These are phyloP conservation scores for Phytophthora cryptogea DNA, from an alignment of 352 stramenopile genomes.

Conservation along the genomic window DNA sequence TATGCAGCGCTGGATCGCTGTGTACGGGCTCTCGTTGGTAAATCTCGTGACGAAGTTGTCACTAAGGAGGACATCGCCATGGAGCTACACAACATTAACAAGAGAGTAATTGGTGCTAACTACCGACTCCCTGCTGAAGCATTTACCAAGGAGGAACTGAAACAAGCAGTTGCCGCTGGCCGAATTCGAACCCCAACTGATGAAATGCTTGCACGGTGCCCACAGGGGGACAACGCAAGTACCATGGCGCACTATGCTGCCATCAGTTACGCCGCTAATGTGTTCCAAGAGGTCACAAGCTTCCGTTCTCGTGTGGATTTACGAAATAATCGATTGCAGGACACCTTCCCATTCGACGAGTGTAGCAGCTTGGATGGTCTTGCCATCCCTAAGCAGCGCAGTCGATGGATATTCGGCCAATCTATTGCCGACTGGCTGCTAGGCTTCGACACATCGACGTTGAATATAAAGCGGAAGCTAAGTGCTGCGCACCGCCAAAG, in stretches of 20 bases:
- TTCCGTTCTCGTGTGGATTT: conserved; percentile 59
- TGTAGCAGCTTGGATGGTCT: conserved; percentile 43
- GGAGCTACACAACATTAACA: conserved; percentile 42
- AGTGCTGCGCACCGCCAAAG: conserved; percentile 57
- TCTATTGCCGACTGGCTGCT: conserved; percentile 67
- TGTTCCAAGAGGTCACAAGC: conserved; percentile 61
- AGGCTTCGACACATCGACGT: conserved; percentile 50
- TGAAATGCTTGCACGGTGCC: conserved; percentile 50
- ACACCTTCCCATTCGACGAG: conserved; percentile 50
- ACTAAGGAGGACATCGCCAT: conserved; percentile 78
- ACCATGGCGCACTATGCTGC: conserved; percentile 75
- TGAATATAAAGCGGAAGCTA: conserved; percentile 50
- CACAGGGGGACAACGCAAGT: conserved; percentile 50
- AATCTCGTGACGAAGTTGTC: conserved; percentile 48
- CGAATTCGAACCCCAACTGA: conserved; percentile 61
- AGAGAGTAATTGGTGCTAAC: conserved; percentile 16
- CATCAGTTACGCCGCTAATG: conserved; percentile 56
- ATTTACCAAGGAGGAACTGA: conserved; percentile 70
- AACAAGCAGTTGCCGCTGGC: conserved; percentile 39
- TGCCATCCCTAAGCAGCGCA: conserved; percentile 53
- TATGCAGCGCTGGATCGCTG: conserved; percentile 72
- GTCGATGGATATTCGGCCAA: conserved; percentile 46
- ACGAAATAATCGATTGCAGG: conserved; percentile 38
- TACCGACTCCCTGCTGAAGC: conserved; percentile 61
- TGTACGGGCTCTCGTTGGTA: conserved; percentile 55